Evolutionary conservation across 1,139 yeast species (phyloP).

Genomic region (Sugiyamaella neomexicana): DNA sequence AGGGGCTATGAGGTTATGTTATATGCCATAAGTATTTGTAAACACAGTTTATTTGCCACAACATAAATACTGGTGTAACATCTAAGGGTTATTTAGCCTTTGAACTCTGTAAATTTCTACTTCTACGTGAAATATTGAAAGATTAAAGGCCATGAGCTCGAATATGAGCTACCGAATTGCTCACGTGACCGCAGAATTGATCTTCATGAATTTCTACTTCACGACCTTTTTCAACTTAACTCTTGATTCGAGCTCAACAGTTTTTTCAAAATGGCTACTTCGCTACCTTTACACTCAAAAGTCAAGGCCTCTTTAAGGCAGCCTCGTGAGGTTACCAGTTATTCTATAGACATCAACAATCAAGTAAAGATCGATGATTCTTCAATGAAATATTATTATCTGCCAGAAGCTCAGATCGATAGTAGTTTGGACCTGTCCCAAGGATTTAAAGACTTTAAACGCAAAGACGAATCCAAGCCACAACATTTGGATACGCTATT

Average conservation of each 20-base stretch:
- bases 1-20: too few species aligned
- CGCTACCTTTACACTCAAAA: conserved; percentile 32
- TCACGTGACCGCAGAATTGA: too few species aligned
- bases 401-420: conserved; percentile 66
- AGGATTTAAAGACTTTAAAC: conserved; percentile 61
- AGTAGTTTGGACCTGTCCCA: conserved; percentile 57
- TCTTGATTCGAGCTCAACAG: too few species aligned
- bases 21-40: too few species aligned
- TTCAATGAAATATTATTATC: conserved; percentile 64
- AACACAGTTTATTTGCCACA: too few species aligned
- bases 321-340: conserved; percentile 69
- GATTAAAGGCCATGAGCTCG: too few species aligned
- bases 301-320: conserved; percentile 51
- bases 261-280: conserved; percentile 1
- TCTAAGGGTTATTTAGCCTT: too few species aligned
- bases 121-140: too few species aligned
- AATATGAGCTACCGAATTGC: too few species aligned
- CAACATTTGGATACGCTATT: conserved; percentile 63
- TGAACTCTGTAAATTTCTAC: too few species aligned
- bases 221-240: too few species aligned
- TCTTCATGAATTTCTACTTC: neutral
- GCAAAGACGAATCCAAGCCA: conserved; percentile 53
- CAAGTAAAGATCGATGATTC: conserved; percentile 54
- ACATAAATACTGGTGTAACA: too few species aligned
- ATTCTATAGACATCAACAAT: conserved; percentile 54